Base-by-base conservation (phyloP, 208 protist genomes). In the Trypanosoma cruzi region DNA sequence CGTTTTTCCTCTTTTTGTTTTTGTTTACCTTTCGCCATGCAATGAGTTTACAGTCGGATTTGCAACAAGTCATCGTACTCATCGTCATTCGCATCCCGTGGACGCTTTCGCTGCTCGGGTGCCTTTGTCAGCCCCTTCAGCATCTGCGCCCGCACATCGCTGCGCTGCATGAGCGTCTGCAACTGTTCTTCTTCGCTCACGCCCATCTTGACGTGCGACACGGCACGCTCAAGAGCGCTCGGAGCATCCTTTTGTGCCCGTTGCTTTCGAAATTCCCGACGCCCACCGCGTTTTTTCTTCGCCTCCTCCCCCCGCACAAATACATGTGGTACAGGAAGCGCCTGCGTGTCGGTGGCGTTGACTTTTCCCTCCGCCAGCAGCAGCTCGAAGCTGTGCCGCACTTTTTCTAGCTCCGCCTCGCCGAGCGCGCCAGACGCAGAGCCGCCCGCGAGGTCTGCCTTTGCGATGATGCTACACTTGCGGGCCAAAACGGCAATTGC, bases 181-280 rank as follows among this genome's bases (percentile, higher is more conserved):
- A 87, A 71, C 76, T 96, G 90, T 64, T 88, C 78, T 66, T 94
- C 90, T 64, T 93, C 86, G 64, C 90, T 96, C 7, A 93, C 82
- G 28, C 90, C 90, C 86, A 96, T 90, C 62, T 83, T 81, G 26
- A 96, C 83, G 34, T 86, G 80, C 63, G 86, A 81, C 34, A 87
- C 78, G 22, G 86, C 85, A 32, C 71, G 73, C 69, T 89, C 86
- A 28, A 96, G 62, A n/a, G 85, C 83, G 40, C 79, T 81, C 20
- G 68, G 65, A 16, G 50, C 56, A 54, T 92, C 88, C 55, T 61
- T 76, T 64, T 88, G 76, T 32, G 79, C 73, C 72, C 87, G 76
- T 11, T 85, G 79, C 64, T 85, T 81, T 73, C 82, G 81, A 31
- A 77, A 74, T 46, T 84, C 80, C 74, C 83, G 78, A 34, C 80